phyloP scores from a whole-genome alignment of 345 rosid species.

The Schrenkiella parvula region DNA sequence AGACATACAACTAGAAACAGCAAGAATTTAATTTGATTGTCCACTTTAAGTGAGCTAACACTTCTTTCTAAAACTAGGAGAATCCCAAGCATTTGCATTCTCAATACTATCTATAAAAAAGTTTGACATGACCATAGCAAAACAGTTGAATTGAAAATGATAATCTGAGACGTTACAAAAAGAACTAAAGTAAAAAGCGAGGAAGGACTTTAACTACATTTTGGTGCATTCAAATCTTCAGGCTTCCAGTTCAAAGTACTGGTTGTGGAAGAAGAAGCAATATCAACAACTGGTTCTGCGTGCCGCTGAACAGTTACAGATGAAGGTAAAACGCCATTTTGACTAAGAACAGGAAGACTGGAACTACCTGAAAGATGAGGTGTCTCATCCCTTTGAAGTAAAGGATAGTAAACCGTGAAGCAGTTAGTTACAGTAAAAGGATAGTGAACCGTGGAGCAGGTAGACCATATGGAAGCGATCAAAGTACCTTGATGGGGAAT shows the following conservation, averaged over 20 bases:
- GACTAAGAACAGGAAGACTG: slow-evolving; percentile 32
- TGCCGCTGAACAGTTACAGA: slow-evolving; percentile 30
- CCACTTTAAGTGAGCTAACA: background rate
- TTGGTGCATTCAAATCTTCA: slow-evolving; percentile 65
- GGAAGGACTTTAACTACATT: slow-evolving; percentile 49
- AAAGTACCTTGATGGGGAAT: slow-evolving; percentile 50
- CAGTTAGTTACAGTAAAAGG: slow-evolving; percentile 23
- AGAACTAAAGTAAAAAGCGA: slow-evolving; percentile 9
- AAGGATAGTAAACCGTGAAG: slow-evolving; percentile 8
- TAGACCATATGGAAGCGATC: background rate
- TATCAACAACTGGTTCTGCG: slow-evolving; percentile 29
- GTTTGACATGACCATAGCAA: background rate
- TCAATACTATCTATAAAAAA: background rate
- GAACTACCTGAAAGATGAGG: slow-evolving; percentile 38
- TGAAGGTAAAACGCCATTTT: slow-evolving; percentile 38
- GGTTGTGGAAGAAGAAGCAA: slow-evolving; percentile 38
- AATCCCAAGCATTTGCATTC: slow-evolving; percentile 15
- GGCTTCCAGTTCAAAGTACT: slow-evolving; percentile 47
- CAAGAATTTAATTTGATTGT: background rate
- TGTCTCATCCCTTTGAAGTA: slow-evolving; percentile 47
- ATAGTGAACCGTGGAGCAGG: background rate
- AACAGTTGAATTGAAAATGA: slow-evolving; percentile 1
- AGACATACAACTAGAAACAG: slow-evolving; percentile 1
- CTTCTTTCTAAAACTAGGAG: slow-evolving; percentile 1
- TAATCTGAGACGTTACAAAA: background rate